Base-by-base conservation (phyloP, 2,329 filamentous ascomycete genomes). In the Gyromitra esculenta region DNA sequence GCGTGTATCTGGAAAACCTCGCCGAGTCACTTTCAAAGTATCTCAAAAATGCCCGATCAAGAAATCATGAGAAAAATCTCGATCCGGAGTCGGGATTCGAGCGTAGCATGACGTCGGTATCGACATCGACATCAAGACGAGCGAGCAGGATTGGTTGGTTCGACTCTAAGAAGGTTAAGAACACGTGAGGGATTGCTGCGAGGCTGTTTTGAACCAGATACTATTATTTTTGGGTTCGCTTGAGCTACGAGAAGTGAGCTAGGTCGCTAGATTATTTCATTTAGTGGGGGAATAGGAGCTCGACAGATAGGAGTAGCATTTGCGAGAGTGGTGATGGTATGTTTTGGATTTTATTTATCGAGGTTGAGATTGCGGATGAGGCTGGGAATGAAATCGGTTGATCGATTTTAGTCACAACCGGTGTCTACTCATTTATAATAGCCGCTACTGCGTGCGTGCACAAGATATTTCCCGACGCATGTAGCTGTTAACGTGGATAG, bases 1-100 rank as follows among this genome's bases (percentile, higher is more conserved):
- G 60, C 21, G 3, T 9, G 7, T 63, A 63, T 35, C 21, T 63
- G 18, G 60, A 63, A 21, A 21, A 11, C n/a, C 21, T 31, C 21
- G 18, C 15, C 21, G 3, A 63, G 1, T 63, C 21, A 5, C n/a
- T 63, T 63, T 63, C 60, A 18, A 35, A 63, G 39, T 35, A 63
- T 15, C 21, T 63, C 13, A 63, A 63, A 45, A 5, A 9, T 2
- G 13, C 39, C n/a, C 45, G 41, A 21, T 25, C 3, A 25, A 62
- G 13, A 5, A 63, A 63, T n/a, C 60, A 41, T 3, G 7, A 48
- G 41, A 63, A 11, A 35, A 31, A 5, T 35, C 13, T 3, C 8
- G 60, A 45, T 48, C 21, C 13, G 35, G 60, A 63, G 35, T 25
- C 41, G 1, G 60, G 60, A n/a, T 43, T 4, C 57, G 2, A 25